These are phyloP conservation scores for Mycena floridula DNA, from an alignment of 768 basidiomycete genomes.

Conservation along the genomic window DNA sequence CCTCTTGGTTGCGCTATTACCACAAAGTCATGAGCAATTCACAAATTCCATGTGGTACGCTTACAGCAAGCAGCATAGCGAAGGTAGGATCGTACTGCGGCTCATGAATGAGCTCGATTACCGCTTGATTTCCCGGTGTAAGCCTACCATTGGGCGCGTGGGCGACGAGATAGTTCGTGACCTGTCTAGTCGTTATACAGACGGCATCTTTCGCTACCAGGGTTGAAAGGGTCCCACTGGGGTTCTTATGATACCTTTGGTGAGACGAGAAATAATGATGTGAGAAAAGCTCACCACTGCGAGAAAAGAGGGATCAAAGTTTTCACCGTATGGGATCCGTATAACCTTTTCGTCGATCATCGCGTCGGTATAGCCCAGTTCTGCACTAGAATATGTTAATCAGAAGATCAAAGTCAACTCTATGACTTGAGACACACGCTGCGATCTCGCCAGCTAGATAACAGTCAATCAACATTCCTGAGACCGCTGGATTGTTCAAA, in stretches of 20 bases:
- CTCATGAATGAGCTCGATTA: slow-evolving; percentile 36
- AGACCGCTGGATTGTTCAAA: too few species aligned
- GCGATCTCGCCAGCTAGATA: slow-evolving; percentile 17
- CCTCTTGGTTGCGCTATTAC: slow-evolving; percentile 37
- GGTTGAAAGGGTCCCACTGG: slow-evolving; percentile 38
- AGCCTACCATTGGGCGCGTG: slow-evolving; percentile 34
- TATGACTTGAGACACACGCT: too few species aligned
- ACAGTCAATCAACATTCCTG: too few species aligned
- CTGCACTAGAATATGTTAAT: slow-evolving; percentile 21
- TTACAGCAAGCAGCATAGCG: slow-evolving; percentile 32
- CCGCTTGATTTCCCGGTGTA: slow-evolving; percentile 22
- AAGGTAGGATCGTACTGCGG: slow-evolving; percentile 49
- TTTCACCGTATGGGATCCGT: slow-evolving; percentile 40
- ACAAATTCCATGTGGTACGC: slow-evolving; percentile 4
- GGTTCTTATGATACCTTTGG: slow-evolving; percentile 29
- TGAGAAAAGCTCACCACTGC: neutral
- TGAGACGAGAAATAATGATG: neutral
- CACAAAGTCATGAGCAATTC: too few species aligned
- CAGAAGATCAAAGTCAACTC: neutral
- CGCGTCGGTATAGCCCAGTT: slow-evolving; percentile 32
- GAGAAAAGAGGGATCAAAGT: slow-evolving; percentile 38
- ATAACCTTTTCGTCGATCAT: slow-evolving; percentile 28
- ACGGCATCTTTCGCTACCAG: slow-evolving; percentile 28
- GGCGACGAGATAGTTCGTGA: slow-evolving; percentile 33
- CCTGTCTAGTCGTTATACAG: slow-evolving; percentile 32